Evolutionary conservation across 108 stramenopile genomes (phyloP), one percentile per base, ranked within the genome.

Genomic region (Cyclotella choctawhatcheeana): DNA sequence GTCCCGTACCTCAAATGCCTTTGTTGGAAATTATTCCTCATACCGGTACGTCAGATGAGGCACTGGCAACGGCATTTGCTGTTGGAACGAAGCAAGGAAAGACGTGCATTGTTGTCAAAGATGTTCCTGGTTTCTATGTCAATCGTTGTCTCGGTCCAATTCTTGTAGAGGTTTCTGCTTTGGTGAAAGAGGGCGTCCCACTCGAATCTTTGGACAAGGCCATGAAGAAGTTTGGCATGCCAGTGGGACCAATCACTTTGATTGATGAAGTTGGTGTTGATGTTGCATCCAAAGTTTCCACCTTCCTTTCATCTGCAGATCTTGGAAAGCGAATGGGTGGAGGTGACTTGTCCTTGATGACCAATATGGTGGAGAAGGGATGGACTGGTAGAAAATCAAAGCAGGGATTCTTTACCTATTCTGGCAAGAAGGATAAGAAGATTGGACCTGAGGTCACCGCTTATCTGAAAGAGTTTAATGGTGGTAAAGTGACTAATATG

Each of bases 81-180:
- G 97, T 99, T 47, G 99, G 99, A 25, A 92, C 86, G 40, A 97
- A 97, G 81, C 99, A 99, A 76, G 99, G 99, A 40, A 99, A 99
- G 84, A 99, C 98, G 5, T 94, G 93, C 65, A 96, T 99, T 58
- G 85, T 96, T 37, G 98, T 98, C 51, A 98, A 98, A 83, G 99
- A 99, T 75, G 98, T 99, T 17, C 98, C 99, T 7, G 99, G 99
- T 44, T 99, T 99, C 79, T 99, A 97, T 78, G 99, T 99, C 33
- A 99, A 99, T 84, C 85, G 99, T 29, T 98, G 97, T 77, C 82
- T 99, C 61, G 98, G 96, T n/a, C 98, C 99, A 6, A 97, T 96
- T 74, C 83, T 98, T 51, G 89, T 96, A 18, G 98, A 99, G 76
- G 79, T 88, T 0, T 84, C 86, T 2, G 95, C 93, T 0, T 72